phyloP scores from a whole-genome alignment of 192 early-diverging fungal genomes.

The Powellomyces hirtus region DNA sequence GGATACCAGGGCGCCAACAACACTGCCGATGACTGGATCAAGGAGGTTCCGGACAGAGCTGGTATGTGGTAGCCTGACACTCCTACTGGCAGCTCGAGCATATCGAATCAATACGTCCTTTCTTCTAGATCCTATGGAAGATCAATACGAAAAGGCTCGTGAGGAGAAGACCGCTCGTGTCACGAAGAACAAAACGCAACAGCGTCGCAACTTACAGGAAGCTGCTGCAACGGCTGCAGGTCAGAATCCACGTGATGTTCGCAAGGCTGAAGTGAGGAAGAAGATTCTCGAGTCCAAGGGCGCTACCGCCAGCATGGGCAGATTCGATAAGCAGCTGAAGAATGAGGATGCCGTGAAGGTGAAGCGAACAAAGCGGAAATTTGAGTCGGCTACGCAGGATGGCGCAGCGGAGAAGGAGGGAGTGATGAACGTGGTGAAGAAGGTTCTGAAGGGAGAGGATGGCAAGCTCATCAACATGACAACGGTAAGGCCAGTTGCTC shows the following conservation, averaged over 20 bases:
- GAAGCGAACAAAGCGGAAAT: conserved; percentile 45
- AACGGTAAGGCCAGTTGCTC: conserved; percentile 15
- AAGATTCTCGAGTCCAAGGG: conserved; percentile 73
- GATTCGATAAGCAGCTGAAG: conserved; percentile 80
- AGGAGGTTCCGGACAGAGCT: conserved; percentile 79
- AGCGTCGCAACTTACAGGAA: conserved; percentile 85
- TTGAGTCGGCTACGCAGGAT: conserved; percentile 34
- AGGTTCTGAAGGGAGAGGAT: conserved; percentile 36
- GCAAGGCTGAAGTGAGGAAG: conserved; percentile 72
- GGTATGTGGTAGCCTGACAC: no score
- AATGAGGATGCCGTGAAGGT: conserved; percentile 85
- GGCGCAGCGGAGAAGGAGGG: conserved; percentile 29
- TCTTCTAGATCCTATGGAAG: conserved; percentile 72
- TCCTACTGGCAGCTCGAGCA: no score
- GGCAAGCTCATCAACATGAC: conserved; percentile 33
- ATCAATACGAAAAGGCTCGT: conserved; percentile 74
- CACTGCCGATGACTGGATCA: conserved; percentile 83
- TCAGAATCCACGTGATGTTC: conserved; percentile 49
- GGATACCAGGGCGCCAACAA: conserved; percentile 79
- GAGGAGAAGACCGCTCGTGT: conserved; percentile 88
- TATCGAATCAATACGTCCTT: no score
- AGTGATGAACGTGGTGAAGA: conserved; percentile 35
- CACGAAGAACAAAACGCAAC: conserved; percentile 84
- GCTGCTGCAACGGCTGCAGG: conserved; percentile 53
- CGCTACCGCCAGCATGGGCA: conserved; percentile 87